phyloP scores from a whole-genome alignment of 306 rosid genomes.

The Corylus heterophylla region DNA sequence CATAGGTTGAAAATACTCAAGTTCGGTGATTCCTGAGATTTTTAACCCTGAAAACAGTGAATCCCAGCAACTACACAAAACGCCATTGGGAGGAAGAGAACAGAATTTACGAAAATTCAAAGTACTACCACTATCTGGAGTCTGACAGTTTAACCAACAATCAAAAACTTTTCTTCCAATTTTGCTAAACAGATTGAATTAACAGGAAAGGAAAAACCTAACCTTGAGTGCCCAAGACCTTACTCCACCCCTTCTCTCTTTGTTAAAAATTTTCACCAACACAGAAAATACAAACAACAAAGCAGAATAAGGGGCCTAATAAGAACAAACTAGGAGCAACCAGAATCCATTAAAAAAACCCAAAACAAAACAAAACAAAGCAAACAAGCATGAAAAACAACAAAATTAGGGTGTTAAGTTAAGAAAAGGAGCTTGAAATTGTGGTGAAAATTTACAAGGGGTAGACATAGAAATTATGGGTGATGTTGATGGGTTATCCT shows the following conservation, averaged over 20 bases:
- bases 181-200: constrained; percentile 38
- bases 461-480: constrained; percentile 45
- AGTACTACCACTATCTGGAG: constrained; percentile 31
- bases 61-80: constrained; percentile 11
- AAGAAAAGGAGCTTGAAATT: constrained; percentile 32
- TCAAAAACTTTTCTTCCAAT: constrained; percentile 29
- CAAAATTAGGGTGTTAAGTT: not conserved
- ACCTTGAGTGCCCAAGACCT: constrained; percentile 34
- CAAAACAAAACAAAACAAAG: not conserved
- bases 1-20: constrained; percentile 14
- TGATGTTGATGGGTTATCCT: constrained; percentile 71
- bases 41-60: constrained; percentile 13
- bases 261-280: not conserved
- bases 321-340: constrained; percentile 28
- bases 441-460: constrained; percentile 43
- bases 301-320: constrained; percentile 11
- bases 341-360: constrained; percentile 26
- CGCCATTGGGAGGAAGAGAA: constrained; percentile 17
- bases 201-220: constrained; percentile 51
- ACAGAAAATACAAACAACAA: not conserved
- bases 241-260: constrained; percentile 16
- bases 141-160: constrained; percentile 58
- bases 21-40: constrained; percentile 15
- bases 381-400: not conserved
- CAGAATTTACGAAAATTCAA: constrained; percentile 17